These are phyloP conservation scores for Naganishia sp. DNA, from an alignment of 1,284 basidiomycete species.

Conservation along the genomic window DNA sequence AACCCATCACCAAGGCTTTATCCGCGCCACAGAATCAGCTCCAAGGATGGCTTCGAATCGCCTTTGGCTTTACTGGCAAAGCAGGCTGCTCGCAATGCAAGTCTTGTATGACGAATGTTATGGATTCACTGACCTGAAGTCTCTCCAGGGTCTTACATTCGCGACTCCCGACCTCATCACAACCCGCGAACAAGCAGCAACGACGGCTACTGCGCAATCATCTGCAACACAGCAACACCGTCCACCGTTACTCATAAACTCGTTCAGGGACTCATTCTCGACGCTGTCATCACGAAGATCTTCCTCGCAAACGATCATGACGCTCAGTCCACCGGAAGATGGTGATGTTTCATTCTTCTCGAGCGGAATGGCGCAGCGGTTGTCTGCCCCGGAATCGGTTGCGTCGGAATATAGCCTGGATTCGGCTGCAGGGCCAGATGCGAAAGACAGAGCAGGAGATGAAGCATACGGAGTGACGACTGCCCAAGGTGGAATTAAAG, in stretches of 20 bases:
- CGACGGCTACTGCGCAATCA: neutral
- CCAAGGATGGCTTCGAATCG: slow-evolving; percentile 27
- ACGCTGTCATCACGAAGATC: slow-evolving; percentile 17
- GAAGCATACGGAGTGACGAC: neutral
- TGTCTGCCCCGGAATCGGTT: slow-evolving; percentile 10
- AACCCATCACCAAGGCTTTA: slow-evolving; percentile 11
- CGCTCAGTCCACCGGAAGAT: slow-evolving; percentile 23
- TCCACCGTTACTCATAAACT: slow-evolving; percentile 18
- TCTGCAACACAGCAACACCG: neutral
- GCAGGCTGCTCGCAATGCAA: slow-evolving; percentile 22
- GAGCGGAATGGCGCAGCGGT: slow-evolving; percentile 15
- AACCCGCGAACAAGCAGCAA: neutral
- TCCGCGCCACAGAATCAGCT: slow-evolving; percentile 18
- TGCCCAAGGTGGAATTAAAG: neutral
- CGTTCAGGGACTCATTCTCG: slow-evolving; percentile 21
- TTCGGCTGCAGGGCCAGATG: neutral
- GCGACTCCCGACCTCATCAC: slow-evolving; percentile 1
- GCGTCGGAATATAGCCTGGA: slow-evolving; percentile 3
- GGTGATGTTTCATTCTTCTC: slow-evolving; percentile 20
- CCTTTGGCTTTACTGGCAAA: slow-evolving; percentile 23
- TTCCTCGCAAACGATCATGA: slow-evolving; percentile 18
- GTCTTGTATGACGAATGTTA: neutral
- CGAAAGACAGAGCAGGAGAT: neutral
- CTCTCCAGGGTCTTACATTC: slow-evolving; percentile 7
- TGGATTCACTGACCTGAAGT: no score